A percentile compares a stretch with the other conserved stretches of the same genome.
Conservation (phyloP, 192 early-diverging fungal species). For the Funneliformis geosporum region DNA sequence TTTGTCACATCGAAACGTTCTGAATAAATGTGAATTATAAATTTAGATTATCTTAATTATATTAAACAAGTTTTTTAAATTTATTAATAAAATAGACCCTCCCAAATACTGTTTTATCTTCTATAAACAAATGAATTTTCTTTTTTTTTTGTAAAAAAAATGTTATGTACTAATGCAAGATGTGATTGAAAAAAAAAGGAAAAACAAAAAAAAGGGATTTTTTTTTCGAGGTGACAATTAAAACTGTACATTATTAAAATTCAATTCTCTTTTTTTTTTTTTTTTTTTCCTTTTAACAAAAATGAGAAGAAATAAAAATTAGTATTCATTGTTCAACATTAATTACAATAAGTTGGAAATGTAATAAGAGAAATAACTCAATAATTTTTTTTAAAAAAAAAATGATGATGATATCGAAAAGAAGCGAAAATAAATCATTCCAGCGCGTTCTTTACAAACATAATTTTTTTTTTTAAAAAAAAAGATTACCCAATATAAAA, state of each 20-base stretch:
- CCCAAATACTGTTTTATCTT: background rate
- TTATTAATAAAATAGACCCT: no score
- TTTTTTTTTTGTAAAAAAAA: no score
- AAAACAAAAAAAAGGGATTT: background rate
- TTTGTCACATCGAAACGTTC: no score
- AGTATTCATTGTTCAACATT: background rate
- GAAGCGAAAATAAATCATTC: background rate
- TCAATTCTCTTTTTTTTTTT: background rate
- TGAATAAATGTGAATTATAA: no score
- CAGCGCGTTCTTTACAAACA: background rate
- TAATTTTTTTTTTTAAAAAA: background rate
- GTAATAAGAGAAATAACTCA: background rate
- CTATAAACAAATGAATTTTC: background rate
- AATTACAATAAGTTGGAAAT: background rate
- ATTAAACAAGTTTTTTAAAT: no score
- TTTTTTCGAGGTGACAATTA: background rate
- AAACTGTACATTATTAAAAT: background rate
- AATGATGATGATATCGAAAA: background rate
- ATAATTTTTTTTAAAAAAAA: background rate
- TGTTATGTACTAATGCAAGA: background rate
- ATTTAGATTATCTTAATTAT: background rate
- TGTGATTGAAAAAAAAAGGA: background rate
- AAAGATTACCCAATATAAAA: background rate
- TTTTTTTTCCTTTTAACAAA: background rate
- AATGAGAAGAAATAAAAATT: background rate